phyloP scores from a whole-genome alignment of 2,329 filamentous ascomycete genomes.

The Colletotrichum sp. region DNA sequence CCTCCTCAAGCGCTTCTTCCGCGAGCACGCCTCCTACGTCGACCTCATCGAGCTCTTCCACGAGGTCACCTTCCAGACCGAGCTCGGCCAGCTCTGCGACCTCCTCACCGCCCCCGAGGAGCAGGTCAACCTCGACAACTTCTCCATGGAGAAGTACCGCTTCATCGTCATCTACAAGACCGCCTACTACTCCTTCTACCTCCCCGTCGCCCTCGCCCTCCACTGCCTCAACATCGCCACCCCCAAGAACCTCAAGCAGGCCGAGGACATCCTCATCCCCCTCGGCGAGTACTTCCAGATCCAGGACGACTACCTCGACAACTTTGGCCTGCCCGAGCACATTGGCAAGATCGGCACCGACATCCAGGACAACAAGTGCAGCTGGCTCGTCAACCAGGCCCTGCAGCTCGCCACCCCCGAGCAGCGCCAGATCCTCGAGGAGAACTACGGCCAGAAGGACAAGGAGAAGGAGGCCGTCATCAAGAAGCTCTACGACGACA shows the following conservation, averaged over 20 bases:
- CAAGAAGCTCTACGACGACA: slow-evolving; percentile 87
- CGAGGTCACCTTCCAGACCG: slow-evolving; percentile 91
- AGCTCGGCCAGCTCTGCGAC: slow-evolving; percentile 93
- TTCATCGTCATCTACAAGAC: slow-evolving; percentile 99
- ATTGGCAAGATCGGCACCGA: slow-evolving; percentile 99
- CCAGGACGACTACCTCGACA: slow-evolving; percentile 98
- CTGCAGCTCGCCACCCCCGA: slow-evolving; percentile 79
- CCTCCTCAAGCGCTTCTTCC: slow-evolving; percentile 93
- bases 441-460: slow-evolving; percentile 95
- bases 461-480: slow-evolving; percentile 80
- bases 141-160: slow-evolving; percentile 91
- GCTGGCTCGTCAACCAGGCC: slow-evolving; percentile 96
- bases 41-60: slow-evolving; percentile 97
- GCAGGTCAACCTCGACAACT: slow-evolving; percentile 90
- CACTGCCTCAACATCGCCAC: slow-evolving; percentile 86
- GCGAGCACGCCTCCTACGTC: slow-evolving; percentile 83
- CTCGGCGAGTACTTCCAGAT: slow-evolving; percentile 99
- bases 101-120: slow-evolving; percentile 96
- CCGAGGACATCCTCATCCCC: slow-evolving; percentile 91
- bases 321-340: slow-evolving; percentile 88
- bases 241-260: slow-evolving; percentile 85
- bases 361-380: slow-evolving; percentile 99
- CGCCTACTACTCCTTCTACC: slow-evolving; percentile 98
- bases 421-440: slow-evolving; percentile 86
- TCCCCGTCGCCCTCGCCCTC: slow-evolving; percentile 90